Conservation (phyloP, 495 filamentous ascomycete species). For the Trichocladium antarcticum region DNA sequence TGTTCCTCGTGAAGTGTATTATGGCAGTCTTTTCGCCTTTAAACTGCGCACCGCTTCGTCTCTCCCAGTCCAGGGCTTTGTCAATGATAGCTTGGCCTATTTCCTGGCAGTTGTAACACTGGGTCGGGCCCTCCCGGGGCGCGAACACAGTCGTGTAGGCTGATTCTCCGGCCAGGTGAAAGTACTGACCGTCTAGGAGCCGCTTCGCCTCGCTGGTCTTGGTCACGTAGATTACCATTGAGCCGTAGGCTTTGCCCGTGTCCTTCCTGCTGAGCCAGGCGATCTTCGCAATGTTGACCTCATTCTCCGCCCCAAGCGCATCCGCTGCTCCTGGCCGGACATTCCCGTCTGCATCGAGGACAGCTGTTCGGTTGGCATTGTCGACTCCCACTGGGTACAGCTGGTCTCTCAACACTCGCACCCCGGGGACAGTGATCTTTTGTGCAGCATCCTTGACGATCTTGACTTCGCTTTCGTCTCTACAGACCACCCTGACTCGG, state of each 20-base stretch:
- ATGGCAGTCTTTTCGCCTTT: too few species aligned
- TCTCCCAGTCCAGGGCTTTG: too few species aligned
- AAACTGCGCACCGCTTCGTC: too few species aligned
- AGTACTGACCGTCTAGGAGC: too few species aligned
- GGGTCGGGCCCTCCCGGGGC: too few species aligned
- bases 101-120: too few species aligned
- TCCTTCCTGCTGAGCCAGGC: background rate
- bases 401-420: background rate
- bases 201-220: too few species aligned
- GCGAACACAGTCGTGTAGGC: too few species aligned
- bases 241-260: background rate
- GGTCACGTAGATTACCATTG: too few species aligned
- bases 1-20: too few species aligned
- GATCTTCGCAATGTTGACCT: background rate
- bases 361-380: background rate
- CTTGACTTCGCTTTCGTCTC: background rate
- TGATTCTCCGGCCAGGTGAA: too few species aligned
- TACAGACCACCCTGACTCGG: conserved; percentile 1
- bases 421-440: background rate
- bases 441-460: background rate
- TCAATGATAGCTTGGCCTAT: too few species aligned
- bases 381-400: background rate
- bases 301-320: background rate
- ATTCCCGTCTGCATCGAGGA: background rate
- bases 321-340: background rate